Conservation (phyloP, 1,284 basidiomycete genomes). For the Ustilago hordei region DNA sequence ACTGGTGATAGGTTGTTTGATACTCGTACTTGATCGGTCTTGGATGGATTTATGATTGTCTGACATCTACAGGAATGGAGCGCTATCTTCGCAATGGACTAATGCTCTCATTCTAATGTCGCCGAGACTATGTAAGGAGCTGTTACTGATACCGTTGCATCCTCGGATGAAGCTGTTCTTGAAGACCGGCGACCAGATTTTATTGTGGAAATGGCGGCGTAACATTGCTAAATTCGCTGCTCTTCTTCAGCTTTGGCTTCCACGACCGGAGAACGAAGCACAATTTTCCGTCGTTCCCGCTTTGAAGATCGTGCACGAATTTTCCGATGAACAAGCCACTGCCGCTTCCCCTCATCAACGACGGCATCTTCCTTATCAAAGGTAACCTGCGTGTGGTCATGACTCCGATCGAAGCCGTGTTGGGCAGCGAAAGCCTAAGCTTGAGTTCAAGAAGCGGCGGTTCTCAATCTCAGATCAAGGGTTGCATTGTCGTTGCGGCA, state of each 20-base stretch:
- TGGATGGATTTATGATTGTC: neutral
- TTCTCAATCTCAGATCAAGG: neutral
- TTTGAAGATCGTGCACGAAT: constrained; percentile 2
- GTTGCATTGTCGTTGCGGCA: constrained; percentile 4
- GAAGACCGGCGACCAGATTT: too few species aligned
- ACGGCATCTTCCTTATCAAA: too few species aligned
- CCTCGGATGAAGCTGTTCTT: too few species aligned
- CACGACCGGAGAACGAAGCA: neutral
- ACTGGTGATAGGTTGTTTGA: constrained; percentile 62
- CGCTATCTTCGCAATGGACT: neutral
- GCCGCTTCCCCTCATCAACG: neutral
- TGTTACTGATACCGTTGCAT: neutral
- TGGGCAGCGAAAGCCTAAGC: neutral
- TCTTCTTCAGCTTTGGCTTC: neutral
- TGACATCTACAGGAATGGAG: neutral
- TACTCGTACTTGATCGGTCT: constrained; percentile 29
- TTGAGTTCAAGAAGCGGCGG: neutral
- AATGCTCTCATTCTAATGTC: neutral
- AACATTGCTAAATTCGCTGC: neutral
- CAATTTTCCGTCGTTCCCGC: neutral
- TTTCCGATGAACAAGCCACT: neutral
- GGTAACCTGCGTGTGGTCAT: too few species aligned
- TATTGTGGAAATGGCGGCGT: neutral
- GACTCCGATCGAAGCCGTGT: neutral
- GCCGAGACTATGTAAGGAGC: neutral